These are phyloP conservation scores for Salicornia ramosissima DNA, from an alignment of 148 eudicot genomes.

Conservation along the genomic window DNA sequence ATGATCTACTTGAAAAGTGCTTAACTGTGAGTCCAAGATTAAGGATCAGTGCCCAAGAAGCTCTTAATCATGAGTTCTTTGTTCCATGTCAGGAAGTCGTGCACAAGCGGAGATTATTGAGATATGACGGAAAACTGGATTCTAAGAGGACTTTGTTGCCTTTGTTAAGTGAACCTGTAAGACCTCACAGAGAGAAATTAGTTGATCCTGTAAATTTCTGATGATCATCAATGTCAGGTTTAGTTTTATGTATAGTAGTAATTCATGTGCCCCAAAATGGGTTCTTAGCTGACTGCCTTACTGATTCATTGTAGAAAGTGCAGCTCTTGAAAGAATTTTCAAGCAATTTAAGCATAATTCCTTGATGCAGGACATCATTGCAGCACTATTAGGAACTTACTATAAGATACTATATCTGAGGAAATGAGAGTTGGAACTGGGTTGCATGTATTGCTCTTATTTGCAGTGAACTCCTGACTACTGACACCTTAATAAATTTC, in stretches of 20 bases:
- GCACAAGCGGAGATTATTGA: constrained; percentile 37
- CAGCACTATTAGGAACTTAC: too few relatives aligned
- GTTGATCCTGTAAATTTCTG: constrained; percentile 18
- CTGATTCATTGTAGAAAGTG: not conserved
- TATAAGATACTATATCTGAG: too few relatives aligned
- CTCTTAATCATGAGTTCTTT: constrained; percentile 75
- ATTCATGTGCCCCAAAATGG: not conserved
- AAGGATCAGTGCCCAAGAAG: constrained; percentile 89
- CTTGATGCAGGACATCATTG: not conserved
- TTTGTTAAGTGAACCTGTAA: constrained; percentile 10
- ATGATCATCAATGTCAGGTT: not conserved
- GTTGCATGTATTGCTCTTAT: too few relatives aligned
- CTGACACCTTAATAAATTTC: too few relatives aligned
- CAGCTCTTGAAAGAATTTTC: not conserved
- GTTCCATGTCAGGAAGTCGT: constrained; percentile 46
- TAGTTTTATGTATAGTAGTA: constrained; percentile 10
- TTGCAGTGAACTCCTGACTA: too few relatives aligned
- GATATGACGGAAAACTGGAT: constrained; percentile 30
- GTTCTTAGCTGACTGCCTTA: not conserved
- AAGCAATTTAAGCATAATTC: not conserved
- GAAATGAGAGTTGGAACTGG: too few relatives aligned
- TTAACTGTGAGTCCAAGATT: constrained; percentile 81
- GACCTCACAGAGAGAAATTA: constrained; percentile 5
- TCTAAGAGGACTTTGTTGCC: constrained; percentile 16
- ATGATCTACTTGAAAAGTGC: constrained; percentile 93